A percentile compares a stretch with the other conserved stretches of the same genome.
Conservation (phyloP, 140 eudicot genomes). For the Cichorium intybus region DNA sequence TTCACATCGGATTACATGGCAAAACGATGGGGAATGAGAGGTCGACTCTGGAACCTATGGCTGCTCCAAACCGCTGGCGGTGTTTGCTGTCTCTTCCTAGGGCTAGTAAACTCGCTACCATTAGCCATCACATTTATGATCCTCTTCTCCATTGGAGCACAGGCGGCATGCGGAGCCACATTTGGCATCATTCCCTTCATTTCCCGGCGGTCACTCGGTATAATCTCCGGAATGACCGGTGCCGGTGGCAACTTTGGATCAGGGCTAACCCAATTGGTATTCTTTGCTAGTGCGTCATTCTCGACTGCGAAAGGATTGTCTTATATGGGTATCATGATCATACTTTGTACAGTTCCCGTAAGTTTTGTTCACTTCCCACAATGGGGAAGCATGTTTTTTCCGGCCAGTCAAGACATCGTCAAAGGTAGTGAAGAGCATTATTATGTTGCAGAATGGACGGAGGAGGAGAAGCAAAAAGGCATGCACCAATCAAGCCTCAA, state of each 20-base stretch:
- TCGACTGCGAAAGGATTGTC: slow-evolving; percentile 13
- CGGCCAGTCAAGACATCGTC: background rate
- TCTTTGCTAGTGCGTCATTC: slow-evolving; percentile 8
- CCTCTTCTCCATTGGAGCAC: slow-evolving; percentile 24
- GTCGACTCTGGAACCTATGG: slow-evolving; percentile 30
- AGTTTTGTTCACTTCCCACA: slow-evolving; percentile 15
- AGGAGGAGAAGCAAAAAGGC: background rate
- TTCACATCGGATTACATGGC: slow-evolving; percentile 31
- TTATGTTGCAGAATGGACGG: background rate
- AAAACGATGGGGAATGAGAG: slow-evolving; percentile 22
- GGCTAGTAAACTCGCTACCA: slow-evolving; percentile 18
- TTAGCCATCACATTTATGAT: slow-evolving; percentile 32
- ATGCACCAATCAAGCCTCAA: background rate
- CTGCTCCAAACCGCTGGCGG: slow-evolving; percentile 27
- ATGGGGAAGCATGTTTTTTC: background rate
- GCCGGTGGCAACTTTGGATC: slow-evolving; percentile 30
- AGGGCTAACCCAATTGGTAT: slow-evolving; percentile 24
- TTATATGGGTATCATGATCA: slow-evolving; percentile 25
- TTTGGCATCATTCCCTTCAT: slow-evolving; percentile 28
- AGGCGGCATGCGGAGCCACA: slow-evolving; percentile 26
- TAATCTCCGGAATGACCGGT: slow-evolving; percentile 24
- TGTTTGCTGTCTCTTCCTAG: slow-evolving; percentile 10
- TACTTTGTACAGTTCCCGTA: slow-evolving; percentile 8
- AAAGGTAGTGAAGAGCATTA: background rate
- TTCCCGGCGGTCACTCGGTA: slow-evolving; percentile 24